Evolutionary conservation across 202 grass and related monocot species (phyloP), one percentile per base, ranked within the genome.

Genomic region (Eragrostis tef): DNA sequence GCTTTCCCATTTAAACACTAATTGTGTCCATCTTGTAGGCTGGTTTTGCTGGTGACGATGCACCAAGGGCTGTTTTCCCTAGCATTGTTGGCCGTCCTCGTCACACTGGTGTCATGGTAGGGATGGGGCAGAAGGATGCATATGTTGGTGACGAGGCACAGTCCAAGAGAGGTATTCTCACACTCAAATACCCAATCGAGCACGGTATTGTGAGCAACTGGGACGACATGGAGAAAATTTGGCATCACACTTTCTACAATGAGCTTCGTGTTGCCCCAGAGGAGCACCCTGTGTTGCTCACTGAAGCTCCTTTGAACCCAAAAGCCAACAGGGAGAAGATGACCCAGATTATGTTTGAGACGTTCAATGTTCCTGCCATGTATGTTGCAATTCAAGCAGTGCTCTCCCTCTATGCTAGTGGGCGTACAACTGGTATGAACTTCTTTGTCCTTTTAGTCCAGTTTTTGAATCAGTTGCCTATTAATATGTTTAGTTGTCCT

Each of bases 211-310:
- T 94, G 1, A 91, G 83, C 84, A 94, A 94, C 57, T 94, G 92
- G 92, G 92, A 94, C 74, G 92, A 94, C 87, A 94, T 94, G 92
- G 92, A 94, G 85, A 94, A 94, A 27, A 94, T 94, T 70, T 94
- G 92, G 92, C 92, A 94, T 91, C 92, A 94, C 73, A 91, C 92
- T 7, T 94, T 94, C 24, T 94, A 94, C 77, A 94, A 94, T n/a
- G 92, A 94, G 81, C 89, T 94, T 52, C 92, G 92, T 81, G 92
- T 94, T 48, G 92, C 92, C 0, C 92, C 92, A 0, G 92, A 94
- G 68, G 92, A 94, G 87, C 92, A 94, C 80, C 92, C 92, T 51
- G 87, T 94, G 26, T 53, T 94, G 56, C 92, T 94, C 27, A 94
- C 92, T n/a, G 92, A 94, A 75, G 92, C 92, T 22, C 92, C 92